Evolutionary conservation across 192 early-diverging fungal species (phyloP), one percentile per base, ranked within the genome.

Genomic region (Entomortierella chlamydospora): DNA sequence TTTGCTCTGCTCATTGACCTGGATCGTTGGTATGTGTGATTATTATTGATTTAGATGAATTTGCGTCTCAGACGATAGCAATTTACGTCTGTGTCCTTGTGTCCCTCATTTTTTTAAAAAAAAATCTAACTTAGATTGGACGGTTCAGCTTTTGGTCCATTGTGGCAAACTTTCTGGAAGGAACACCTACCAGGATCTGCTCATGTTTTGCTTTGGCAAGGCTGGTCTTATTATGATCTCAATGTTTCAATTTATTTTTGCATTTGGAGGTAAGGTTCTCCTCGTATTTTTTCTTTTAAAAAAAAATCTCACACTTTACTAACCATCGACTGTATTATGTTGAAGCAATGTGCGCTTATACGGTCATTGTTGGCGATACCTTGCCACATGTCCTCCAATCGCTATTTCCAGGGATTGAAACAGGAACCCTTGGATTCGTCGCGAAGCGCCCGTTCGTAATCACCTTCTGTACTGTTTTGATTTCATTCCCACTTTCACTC

Each of bases 201-300:
- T 97, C 31, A 85, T 88, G 68, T 88, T 92, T 68, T 94, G 94
- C 53, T 97, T 93, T 73, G 96, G 96, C 52, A 86, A 87, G 23
- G 56, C 85, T 41, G 96, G 96, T 2, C 82, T 93, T 34, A 81
- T 92, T 49, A 83, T 87, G 6, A 95, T 94, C 60, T 96, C 95
- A 6, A 74, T 95, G 45, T 98, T 97, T 79, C 95, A 97, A 76
- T 96, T 96, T 64, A 86, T 92, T 9, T 96, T 98, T 87, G 95
- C 96, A 1, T 96, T 95, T 85, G 96, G 96, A 64, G 96, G 94
- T 85, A 87, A 47, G 13, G 88, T 83, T 20, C 10, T 1, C 26
- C 8, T 26, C 0, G 9, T 26, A 9, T 20, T 25, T 1, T 10
- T 23, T 15, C 9, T 23, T 9, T 9, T 25, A 20, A 0, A 53